Evolutionary conservation across 1,139 yeast species (phyloP).

Genomic region (Candida sp.): DNA sequence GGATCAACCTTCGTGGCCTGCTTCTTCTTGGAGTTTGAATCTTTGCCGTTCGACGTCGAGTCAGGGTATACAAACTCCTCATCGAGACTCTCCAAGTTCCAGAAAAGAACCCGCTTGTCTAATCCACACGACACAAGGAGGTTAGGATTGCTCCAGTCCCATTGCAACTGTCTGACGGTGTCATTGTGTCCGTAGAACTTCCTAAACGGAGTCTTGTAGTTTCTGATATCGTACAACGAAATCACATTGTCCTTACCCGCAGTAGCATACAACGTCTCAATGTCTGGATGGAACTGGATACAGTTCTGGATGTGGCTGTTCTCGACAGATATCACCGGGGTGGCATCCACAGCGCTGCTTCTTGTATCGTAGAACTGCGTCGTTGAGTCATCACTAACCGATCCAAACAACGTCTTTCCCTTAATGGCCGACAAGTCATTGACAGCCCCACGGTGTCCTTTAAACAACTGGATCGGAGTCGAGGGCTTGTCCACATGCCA

Average conservation of each 20-base stretch:
- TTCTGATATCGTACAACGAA: slow-evolving; percentile 55
- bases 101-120: slow-evolving; percentile 52
- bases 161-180: slow-evolving; percentile 39
- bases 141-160: slow-evolving; percentile 43
- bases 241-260: slow-evolving; percentile 59
- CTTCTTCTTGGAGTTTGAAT: slow-evolving; percentile 17
- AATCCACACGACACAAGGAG: slow-evolving; percentile 50
- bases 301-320: slow-evolving; percentile 52
- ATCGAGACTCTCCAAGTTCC: slow-evolving; percentile 53
- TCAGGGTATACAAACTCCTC: slow-evolving; percentile 48
- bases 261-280: slow-evolving; percentile 50
- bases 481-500: slow-evolving; percentile 62
- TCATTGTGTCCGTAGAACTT: slow-evolving; percentile 55
- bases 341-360: slow-evolving; percentile 25
- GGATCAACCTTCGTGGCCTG: slow-evolving; percentile 51
- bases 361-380: slow-evolving; percentile 74
- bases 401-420: slow-evolving; percentile 56
- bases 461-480: slow-evolving; percentile 48
- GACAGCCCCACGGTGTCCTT: slow-evolving; percentile 53
- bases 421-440: slow-evolving; percentile 64
- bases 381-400: slow-evolving; percentile 74
- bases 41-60: slow-evolving; percentile 14
- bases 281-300: slow-evolving; percentile 51
- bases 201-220: slow-evolving; percentile 49
- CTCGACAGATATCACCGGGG: slow-evolving; percentile 47